Conservation (phyloP, 768 basidiomycete species). For the Ephemerocybe angulata region DNA sequence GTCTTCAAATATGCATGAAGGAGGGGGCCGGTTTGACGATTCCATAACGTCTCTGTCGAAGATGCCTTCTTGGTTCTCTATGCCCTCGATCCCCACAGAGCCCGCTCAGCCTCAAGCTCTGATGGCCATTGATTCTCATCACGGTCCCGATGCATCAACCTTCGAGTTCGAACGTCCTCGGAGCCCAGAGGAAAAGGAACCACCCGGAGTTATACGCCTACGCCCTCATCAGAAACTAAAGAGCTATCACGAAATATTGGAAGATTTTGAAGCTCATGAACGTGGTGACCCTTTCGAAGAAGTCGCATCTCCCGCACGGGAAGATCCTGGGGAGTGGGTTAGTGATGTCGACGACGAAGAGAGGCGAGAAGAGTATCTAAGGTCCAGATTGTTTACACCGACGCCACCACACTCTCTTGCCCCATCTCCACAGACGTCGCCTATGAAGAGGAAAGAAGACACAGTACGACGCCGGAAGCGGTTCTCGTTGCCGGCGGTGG, state of each 20-base stretch:
- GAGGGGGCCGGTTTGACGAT: constrained; percentile 18
- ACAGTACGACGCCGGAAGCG: constrained; percentile 62
- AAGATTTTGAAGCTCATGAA: constrained; percentile 45
- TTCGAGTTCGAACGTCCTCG: constrained; percentile 6
- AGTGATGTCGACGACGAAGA: constrained; percentile 12
- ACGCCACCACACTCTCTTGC: constrained; percentile 15
- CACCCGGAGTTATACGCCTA: constrained; percentile 25
- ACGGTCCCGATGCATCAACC: constrained; percentile 19
- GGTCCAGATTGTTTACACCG: constrained; percentile 12
- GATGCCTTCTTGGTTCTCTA: constrained; percentile 53
- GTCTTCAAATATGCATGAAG: background rate
- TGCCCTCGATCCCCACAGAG: constrained; percentile 42
- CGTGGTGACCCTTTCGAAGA: constrained; percentile 9
- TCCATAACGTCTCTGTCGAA: constrained; percentile 50
- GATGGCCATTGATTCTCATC: constrained; percentile 43
- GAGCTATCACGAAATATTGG: constrained; percentile 65
- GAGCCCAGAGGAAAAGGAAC: constrained; percentile 19
- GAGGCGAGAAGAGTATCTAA: constrained; percentile 14
- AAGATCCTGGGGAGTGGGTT: constrained; percentile 11
- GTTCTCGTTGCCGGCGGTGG: constrained; percentile 76
- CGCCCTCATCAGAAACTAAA: constrained; percentile 46
- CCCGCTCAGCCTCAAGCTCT: constrained; percentile 38
- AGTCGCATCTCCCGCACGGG: background rate
- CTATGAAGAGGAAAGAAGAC: constrained; percentile 45
- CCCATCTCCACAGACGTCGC: constrained; percentile 14